Evolutionary conservation across 805 yeast species (phyloP), one percentile per base, ranked within the genome.

Genomic region (Kuraishia piskuri): DNA sequence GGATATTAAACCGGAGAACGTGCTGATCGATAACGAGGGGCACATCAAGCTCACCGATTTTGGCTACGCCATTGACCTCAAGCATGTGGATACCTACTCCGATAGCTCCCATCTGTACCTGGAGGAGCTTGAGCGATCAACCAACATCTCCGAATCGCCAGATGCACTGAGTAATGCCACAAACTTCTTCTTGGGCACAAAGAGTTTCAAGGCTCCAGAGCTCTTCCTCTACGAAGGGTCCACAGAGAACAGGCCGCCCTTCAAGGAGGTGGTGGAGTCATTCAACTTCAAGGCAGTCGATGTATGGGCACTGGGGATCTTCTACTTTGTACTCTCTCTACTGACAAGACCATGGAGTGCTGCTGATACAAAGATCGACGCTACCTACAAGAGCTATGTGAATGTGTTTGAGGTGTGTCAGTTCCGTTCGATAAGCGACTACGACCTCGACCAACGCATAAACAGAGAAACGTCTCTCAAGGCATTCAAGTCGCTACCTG

Each of bases 181-280:
- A 24, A 63, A 61, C 25, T 52, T 74, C 12, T 65, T 59, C 48
- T 64, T 77, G 56, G 85, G 85, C 1, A 80, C 85, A 1, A 69
- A 69, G 22, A 73, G 80, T 6, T 80, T 78, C 64, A 80, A 78
- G 58, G 76, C 84, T 0, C 85, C 85, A 0, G 84, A 80, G 58
- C 56, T 78, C 26, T 75, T 57, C 51, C 50, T 23, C 3, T 59
- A 52, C 47, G 44, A 52, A 54, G 3, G 65, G 56, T 12, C 21
- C 4, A 7, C 59, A 20, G 73, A 69, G 20, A 53, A 52, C 22
- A 22, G 52, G 49, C 53, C 50, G 3, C 17, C 40, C 17, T 10
- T 31, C 40, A 31, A 31, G 17, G 40, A 31, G 17, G 52, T 48
- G 3, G 2, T 14, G 12, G 24, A 40, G 1, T 50, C 31, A 12